Evolutionary conservation across 2,329 filamentous ascomycete genomes (phyloP), one percentile per base, ranked within the genome.

Genomic region (Neophaeococcomyces mojaviensis): DNA sequence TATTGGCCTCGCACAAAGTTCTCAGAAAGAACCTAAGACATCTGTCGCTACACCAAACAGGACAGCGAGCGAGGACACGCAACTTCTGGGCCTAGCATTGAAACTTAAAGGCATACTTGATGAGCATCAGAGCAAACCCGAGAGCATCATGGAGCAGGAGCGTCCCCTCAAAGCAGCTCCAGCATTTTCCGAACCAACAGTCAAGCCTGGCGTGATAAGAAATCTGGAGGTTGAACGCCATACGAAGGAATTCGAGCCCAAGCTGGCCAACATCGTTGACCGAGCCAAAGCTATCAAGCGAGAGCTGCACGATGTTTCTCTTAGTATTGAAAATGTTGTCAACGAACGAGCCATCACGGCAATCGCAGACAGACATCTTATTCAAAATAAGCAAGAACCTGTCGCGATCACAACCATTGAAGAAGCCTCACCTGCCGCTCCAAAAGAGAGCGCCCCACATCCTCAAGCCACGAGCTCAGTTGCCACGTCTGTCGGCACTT

Each of bases 81-180:
- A 37, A 18, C 19, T 26, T 16, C 16, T 4, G n/a, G 13, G 30
- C 22, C 32, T 30, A n/a, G 37, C 47, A 32, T 43, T 39, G 10
- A 52, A 57, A 9, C 53, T 58, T 18, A 49, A 52, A 41, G 42
- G 38, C n/a, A 48, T 56, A 10, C 59, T 60, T 30, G 56, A 60
- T 44, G 46, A 51, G 28, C 44, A 52, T 12, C 56, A 58, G 38
- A 55, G 56, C 10, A 16, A 43, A 13, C 57, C 56, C 24, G 47
- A 49, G 12, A 6, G 48, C 9, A 10, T 16, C 12, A 26, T 9
- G 22, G 18, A 39, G 37, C 37, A 15, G n/a, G 5, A 15, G 6
- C 28, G 9, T 15, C 10, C 15, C 18, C 28, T 10, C n/a, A 24
- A 34, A 19, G 19, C 32, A 20, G 26, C 24, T 28, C 30, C 41